phyloP scores from a whole-genome alignment of 129 eudicot genomes.

The Deinandra increscens region DNA sequence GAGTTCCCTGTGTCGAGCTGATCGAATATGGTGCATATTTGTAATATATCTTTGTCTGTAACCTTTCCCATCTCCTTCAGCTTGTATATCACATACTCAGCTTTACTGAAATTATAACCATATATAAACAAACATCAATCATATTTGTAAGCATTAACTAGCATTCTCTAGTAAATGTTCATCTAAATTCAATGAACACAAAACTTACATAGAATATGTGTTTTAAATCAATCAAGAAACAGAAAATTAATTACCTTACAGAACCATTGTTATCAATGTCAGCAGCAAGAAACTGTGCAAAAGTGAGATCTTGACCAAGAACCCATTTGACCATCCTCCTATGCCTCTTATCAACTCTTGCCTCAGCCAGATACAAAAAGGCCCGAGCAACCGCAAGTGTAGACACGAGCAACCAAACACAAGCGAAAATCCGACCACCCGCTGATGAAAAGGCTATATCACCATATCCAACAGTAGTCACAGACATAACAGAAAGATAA shows the following conservation, averaged over 20 bases:
- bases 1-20: conserved; percentile 64
- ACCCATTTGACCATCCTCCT: conserved; percentile 65
- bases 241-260: conserved; percentile 43
- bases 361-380: conserved; percentile 74
- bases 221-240: no score
- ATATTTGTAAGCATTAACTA: background rate
- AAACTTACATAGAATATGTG: background rate
- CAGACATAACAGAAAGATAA: conserved; percentile 76
- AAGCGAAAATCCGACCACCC: conserved; percentile 61
- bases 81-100: conserved; percentile 80
- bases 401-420: conserved; percentile 68
- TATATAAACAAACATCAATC: background rate
- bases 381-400: conserved; percentile 83
- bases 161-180: background rate
- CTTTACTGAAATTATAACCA: conserved; percentile 56
- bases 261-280: conserved; percentile 72
- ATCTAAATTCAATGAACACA: background rate
- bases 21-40: conserved; percentile 71
- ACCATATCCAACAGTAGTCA: conserved; percentile 88
- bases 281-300: conserved; percentile 67
- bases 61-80: conserved; percentile 85
- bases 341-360: conserved; percentile 67
- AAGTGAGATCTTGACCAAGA: conserved; percentile 59
- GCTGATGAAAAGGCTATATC: conserved; percentile 53
- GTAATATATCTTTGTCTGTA: conserved; percentile 64